Conservation (phyloP, 768 basidiomycete genomes). For the Russula foetens region DNA sequence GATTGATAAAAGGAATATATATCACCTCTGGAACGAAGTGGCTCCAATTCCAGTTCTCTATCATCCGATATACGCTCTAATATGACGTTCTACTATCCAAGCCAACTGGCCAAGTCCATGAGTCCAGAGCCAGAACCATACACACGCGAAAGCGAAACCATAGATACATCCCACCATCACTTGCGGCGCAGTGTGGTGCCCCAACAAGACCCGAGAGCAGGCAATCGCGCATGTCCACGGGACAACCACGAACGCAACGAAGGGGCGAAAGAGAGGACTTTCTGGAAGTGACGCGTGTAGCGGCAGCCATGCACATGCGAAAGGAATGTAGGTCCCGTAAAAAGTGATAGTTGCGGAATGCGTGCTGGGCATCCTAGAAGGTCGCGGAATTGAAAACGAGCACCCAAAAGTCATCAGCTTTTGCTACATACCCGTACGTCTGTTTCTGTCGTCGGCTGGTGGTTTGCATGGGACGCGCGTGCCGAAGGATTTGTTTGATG, state of each 20-base stretch:
- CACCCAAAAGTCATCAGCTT: neutral
- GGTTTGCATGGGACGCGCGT: slow-evolving; percentile 47
- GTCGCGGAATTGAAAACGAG: neutral
- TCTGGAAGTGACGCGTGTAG: slow-evolving; percentile 46
- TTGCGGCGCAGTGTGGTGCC: slow-evolving; percentile 68
- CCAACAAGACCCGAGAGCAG: slow-evolving; percentile 64
- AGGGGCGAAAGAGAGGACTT: slow-evolving; percentile 30
- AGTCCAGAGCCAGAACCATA: slow-evolving; percentile 57
- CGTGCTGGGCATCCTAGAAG: slow-evolving; percentile 71
- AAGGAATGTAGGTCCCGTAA: slow-evolving; percentile 50
- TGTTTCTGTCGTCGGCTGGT: slow-evolving; percentile 36
- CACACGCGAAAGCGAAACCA: slow-evolving; percentile 43
- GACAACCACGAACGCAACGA: slow-evolving; percentile 39
- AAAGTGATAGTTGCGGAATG: slow-evolving; percentile 65
- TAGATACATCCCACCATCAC: slow-evolving; percentile 51
- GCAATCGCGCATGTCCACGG: slow-evolving; percentile 51
- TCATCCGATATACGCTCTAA: slow-evolving; percentile 7
- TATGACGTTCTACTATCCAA: slow-evolving; percentile 12
- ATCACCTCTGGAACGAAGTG: neutral
- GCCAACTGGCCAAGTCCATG: slow-evolving; percentile 28
- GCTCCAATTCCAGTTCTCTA: neutral
- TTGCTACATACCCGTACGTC: slow-evolving; percentile 54
- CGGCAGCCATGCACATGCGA: slow-evolving; percentile 52
- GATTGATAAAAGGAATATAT: neutral
- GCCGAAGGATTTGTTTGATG: slow-evolving; percentile 51